Conservation (phyloP, 169 alveolate species). For the Hepatocystis sp. region DNA sequence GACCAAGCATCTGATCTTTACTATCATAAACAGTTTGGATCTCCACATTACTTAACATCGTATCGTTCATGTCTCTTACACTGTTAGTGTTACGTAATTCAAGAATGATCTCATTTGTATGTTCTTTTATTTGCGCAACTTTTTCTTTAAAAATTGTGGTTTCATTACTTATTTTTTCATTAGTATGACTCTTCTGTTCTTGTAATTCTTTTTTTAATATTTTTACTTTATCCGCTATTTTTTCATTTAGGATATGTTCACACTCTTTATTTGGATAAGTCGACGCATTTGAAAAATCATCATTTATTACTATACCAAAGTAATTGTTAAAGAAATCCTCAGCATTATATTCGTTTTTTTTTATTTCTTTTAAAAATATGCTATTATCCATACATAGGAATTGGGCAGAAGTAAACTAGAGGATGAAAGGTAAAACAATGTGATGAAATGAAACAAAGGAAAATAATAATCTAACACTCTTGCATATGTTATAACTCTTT, state of each 20-base stretch:
- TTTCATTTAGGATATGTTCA: too few species aligned
- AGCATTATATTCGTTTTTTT: conserved; percentile 1
- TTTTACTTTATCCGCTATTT: not conserved
- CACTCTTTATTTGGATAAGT: not conserved
- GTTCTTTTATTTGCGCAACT: not conserved
- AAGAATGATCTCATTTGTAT: not conserved
- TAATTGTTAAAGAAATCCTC: conserved; percentile 12
- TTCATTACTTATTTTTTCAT: conserved; percentile 31
- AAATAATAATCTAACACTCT: too few species aligned
- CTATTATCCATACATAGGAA: conserved; percentile 13
- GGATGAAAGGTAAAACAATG: not conserved
- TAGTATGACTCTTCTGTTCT: conserved; percentile 6
- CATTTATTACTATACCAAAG: conserved; percentile 14
- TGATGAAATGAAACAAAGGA: too few species aligned
- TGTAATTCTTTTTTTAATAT: not conserved
- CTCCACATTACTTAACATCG: not conserved
- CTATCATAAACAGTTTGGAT: not conserved
- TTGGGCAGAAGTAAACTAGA: not conserved
- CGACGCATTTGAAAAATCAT: not conserved
- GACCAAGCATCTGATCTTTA: not conserved
- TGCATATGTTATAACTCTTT: too few species aligned
- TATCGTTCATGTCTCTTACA: not conserved
- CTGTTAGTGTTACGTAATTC: not conserved
- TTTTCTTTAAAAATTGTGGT: conserved; percentile 10
- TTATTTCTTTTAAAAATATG: not conserved